phyloP scores from a whole-genome alignment of 2,329 filamentous ascomycete species.

The Colletotrichum sp. region DNA sequence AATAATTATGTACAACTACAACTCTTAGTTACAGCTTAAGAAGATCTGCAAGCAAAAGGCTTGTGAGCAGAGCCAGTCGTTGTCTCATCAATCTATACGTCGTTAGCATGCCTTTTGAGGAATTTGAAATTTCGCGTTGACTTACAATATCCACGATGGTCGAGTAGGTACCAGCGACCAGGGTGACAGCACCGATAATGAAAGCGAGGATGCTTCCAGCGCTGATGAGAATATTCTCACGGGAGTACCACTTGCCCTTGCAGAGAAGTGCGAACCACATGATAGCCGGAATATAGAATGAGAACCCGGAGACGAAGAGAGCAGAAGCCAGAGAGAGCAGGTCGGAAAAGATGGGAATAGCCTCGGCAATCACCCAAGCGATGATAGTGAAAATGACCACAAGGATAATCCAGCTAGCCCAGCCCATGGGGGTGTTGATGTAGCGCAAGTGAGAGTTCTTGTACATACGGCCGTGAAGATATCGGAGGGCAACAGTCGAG shows the following conservation, averaged over 20 bases:
- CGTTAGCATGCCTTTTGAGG: neutral
- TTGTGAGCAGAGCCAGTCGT: conserved; percentile 10
- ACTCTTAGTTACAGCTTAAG: neutral
- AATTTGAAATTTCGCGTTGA: neutral
- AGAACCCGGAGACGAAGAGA: conserved; percentile 55
- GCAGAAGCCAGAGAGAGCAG: conserved; percentile 61
- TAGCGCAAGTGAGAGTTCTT: conserved; percentile 46
- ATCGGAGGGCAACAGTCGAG: conserved; percentile 50
- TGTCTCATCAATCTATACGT: conserved; percentile 24
- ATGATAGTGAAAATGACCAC: conserved; percentile 62
- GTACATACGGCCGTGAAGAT: conserved; percentile 49
- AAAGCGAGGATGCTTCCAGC: conserved; percentile 29
- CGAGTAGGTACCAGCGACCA: conserved; percentile 32
- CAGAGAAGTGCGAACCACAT: conserved; percentile 20
- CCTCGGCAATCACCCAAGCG: conserved; percentile 74
- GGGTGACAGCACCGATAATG: conserved; percentile 29
- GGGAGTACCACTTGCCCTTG: conserved; percentile 26
- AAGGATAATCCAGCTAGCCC: conserved; percentile 64
- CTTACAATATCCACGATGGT: conserved; percentile 34
- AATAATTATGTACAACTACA: neutral
- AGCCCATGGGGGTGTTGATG: conserved; percentile 53
- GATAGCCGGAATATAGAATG: conserved; percentile 20
- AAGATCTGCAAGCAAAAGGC: conserved; percentile 16
- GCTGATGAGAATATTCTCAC: conserved; percentile 28
- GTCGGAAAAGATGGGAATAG: conserved; percentile 75